Conservation (phyloP, 129 eudicot species). For the Tagetes erecta region DNA sequence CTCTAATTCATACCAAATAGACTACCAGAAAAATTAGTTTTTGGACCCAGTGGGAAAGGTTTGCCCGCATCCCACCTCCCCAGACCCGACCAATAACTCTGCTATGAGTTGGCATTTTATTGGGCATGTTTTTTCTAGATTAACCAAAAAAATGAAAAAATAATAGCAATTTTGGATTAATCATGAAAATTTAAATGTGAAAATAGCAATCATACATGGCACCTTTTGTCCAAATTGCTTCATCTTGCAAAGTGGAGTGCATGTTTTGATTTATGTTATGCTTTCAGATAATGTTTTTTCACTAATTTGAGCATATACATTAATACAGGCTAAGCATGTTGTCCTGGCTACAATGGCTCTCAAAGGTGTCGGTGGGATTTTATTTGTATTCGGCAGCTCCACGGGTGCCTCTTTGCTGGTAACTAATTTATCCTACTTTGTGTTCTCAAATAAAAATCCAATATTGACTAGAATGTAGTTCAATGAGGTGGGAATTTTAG, state of each 20-base stretch:
- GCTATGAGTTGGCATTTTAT: too few relatives aligned
- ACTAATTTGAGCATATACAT: background rate
- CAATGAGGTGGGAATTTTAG: background rate
- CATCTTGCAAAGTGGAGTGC: conserved; percentile 10
- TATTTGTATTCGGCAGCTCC: conserved; percentile 77
- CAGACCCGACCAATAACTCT: too few relatives aligned
- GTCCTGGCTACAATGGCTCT: conserved; percentile 56
- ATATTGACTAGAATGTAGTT: background rate
- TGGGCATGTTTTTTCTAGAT: too few relatives aligned
- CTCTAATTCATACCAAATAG: background rate
- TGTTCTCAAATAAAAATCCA: background rate
- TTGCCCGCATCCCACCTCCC: too few relatives aligned
- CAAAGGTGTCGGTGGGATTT: conserved; percentile 76
- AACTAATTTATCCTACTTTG: conserved; percentile 19
- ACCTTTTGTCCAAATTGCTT: conserved; percentile 6
- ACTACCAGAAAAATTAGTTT: background rate
- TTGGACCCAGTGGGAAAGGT: too few relatives aligned
- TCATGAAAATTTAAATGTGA: background rate
- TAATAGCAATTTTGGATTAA: conserved; percentile 1
- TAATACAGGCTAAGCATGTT: conserved; percentile 57
- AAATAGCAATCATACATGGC: background rate
- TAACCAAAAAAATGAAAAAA: background rate
- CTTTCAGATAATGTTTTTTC: background rate
- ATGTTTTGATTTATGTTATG: background rate
- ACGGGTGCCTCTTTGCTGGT: conserved; percentile 83